Base-by-base conservation (phyloP, 345 rosid species). In the Jatropha curcas region DNA sequence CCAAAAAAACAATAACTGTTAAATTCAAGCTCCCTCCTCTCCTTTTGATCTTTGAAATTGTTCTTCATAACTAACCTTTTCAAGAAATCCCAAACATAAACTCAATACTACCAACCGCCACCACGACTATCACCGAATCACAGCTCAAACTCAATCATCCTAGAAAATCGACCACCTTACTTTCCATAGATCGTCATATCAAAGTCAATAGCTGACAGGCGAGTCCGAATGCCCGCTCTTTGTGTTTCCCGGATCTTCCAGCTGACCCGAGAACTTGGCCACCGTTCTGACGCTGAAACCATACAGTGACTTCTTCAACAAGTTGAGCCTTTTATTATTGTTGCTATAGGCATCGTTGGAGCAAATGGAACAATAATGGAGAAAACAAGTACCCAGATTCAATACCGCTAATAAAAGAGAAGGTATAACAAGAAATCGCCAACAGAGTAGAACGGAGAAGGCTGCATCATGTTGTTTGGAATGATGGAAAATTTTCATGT, bases 181-280 rank as follows among this genome's bases (percentile, higher is more conserved):
- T 27, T 2, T 60, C 90, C 25, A 85, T 75, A 53, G 97, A 91
- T 83, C 92, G 94, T 24, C 97, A 89, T 73, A 83, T 86, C 59
- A 91, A 89, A 67, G 91, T 91, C 31, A 82, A 91, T 71, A 92
- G 94, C 76, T 68, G 94, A 48, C 30, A 88, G 92, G 63, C 84
- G 93, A 12, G 88, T 91, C 8, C 89, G 93, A 71, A 83, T 89
- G 86, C 90, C 92, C 0, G 85, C 88, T 1, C 84, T 91, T 27
- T 82, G 87, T 73, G 93, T 92, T 4, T 92, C 97, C 56, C 72
- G 93, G 71, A 85, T 89, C 72, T 91, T 91, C 57, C 96, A 90
- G 84, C 80, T 87, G 24, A 90, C 93, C 62, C 84, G 89, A 45
- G 93, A 90, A 65, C 93, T 90, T 33, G 91, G 91, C 76, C 91